These are phyloP conservation scores for Pichia kudriavzevii DNA, from an alignment of 1,139 yeast species.

Conservation along the genomic window DNA sequence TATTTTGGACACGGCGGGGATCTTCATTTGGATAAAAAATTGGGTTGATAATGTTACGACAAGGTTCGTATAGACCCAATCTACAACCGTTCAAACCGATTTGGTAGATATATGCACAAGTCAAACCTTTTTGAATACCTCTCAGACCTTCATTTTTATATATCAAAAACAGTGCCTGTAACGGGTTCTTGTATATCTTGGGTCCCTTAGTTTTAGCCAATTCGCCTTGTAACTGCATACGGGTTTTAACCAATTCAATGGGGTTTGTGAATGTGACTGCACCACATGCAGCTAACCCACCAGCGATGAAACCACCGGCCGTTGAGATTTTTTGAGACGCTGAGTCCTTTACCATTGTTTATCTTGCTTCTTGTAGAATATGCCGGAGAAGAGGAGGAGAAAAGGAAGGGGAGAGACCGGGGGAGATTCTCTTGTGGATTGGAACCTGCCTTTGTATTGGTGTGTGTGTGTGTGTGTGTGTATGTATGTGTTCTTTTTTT, in stretches of 20 bases:
- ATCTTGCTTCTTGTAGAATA: not conserved
- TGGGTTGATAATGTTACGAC: conserved; percentile 53
- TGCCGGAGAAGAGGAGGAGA: not conserved
- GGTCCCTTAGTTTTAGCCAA: conserved; percentile 45
- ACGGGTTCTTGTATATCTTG: conserved; percentile 65
- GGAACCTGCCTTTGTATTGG: too few species aligned
- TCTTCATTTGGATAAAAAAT: conserved; percentile 47
- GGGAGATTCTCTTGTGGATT: too few species aligned
- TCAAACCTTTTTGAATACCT: conserved; percentile 83
- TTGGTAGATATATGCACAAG: conserved; percentile 81
- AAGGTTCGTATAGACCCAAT: conserved; percentile 88
- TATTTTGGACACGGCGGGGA: conserved; percentile 47
- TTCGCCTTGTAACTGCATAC: conserved; percentile 97
- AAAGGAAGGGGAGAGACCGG: not conserved
- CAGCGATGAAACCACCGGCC: conserved; percentile 82
- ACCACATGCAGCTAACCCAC: conserved; percentile 94
- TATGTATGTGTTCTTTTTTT: too few species aligned
- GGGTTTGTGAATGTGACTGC: conserved; percentile 98
- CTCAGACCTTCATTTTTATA: conserved; percentile 74
- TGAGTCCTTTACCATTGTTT: conserved; percentile 18
- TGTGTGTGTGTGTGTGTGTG: too few species aligned
- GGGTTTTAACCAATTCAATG: conserved; percentile 83
- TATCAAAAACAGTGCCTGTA: conserved; percentile 77
- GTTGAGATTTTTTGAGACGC: conserved; percentile 48
- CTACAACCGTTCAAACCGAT: conserved; percentile 89